Evolutionary conservation across 495 filamentous ascomycete genomes (phyloP).

Genomic region (Talaromyces trachyspermus): DNA sequence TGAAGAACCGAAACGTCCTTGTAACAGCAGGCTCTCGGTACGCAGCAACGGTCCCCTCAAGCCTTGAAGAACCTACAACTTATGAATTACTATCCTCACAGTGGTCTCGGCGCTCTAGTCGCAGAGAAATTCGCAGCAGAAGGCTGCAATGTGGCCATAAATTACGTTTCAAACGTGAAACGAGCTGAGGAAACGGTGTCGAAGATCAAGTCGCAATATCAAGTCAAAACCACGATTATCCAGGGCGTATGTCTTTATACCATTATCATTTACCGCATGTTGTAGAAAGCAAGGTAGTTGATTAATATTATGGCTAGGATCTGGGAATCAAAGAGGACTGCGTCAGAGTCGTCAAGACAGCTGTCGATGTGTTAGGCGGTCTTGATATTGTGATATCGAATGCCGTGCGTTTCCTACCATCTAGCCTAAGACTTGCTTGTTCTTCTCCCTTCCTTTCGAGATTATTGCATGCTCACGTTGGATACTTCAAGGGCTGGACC

Average conservation of each 20-base stretch:
- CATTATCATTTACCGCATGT: no score
- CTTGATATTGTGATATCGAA: slow-evolving; percentile 67
- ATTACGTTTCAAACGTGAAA: slow-evolving; percentile 50
- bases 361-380: slow-evolving; percentile 53
- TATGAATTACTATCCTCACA: slow-evolving; percentile 15
- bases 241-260: slow-evolving; percentile 45
- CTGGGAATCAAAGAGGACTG: slow-evolving; percentile 50
- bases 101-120: slow-evolving; percentile 59
- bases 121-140: slow-evolving; percentile 58
- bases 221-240: slow-evolving; percentile 48
- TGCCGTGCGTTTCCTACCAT: slow-evolving; percentile 45
- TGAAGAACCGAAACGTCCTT: slow-evolving; percentile 56
- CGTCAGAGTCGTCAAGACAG: slow-evolving; percentile 42
- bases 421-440: background rate
- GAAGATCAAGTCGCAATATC: slow-evolving; percentile 42
- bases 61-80: background rate
- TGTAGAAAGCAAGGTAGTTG: no score
- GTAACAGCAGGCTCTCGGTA: slow-evolving; percentile 65
- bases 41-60: slow-evolving; percentile 2
- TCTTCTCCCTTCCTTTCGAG: no score
- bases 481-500: slow-evolving; percentile 52
- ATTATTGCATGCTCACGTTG: no score
- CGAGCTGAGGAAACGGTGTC: slow-evolving; percentile 47
- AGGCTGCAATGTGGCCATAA: slow-evolving; percentile 63
- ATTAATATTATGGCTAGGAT: slow-evolving; percentile 35